These are phyloP conservation scores for Auxenochlorella protothecoides DNA, from an alignment of 139 green algal genomes.

Conservation along the genomic window DNA sequence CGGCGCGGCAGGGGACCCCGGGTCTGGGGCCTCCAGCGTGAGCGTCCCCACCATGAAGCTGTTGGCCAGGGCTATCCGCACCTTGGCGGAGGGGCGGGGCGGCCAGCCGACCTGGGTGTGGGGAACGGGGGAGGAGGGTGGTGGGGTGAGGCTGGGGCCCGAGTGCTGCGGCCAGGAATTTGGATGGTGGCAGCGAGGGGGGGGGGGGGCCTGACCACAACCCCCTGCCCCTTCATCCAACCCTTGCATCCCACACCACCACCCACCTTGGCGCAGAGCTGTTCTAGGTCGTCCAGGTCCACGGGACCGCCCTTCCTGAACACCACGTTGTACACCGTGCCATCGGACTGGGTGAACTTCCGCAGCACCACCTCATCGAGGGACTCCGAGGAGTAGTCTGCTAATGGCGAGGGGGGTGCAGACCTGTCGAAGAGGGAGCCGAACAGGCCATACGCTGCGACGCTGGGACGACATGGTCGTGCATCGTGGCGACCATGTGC, in stretches of 20 bases:
- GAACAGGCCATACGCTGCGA: conserved; percentile 5
- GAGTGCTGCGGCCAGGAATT: too few relatives aligned
- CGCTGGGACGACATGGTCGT: too few relatives aligned
- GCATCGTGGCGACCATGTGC: too few relatives aligned
- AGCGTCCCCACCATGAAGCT: conserved; percentile 80
- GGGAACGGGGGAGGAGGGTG: not conserved
- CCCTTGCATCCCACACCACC: not conserved
- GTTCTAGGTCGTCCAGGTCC: conserved; percentile 64
- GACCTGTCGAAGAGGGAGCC: conserved; percentile 1
- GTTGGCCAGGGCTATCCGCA: conserved; percentile 77
- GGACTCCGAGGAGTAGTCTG: conserved; percentile 18
- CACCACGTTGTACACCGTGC: conserved; percentile 54
- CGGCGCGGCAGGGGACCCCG: not conserved
- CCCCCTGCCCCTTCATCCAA: too few relatives aligned
- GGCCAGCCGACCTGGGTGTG: conserved; percentile 81
- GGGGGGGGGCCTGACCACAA: too few relatives aligned
- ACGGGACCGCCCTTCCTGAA: conserved; percentile 64
- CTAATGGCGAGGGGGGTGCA: not conserved
- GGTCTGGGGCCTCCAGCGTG: conserved; percentile 24
- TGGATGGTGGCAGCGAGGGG: too few relatives aligned
- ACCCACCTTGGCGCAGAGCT: conserved; percentile 71
- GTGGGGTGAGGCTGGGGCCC: too few relatives aligned
- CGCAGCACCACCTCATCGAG: conserved; percentile 33
- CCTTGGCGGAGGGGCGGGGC: conserved; percentile 59
- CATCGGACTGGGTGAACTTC: conserved; percentile 27